Base-by-base conservation (phyloP, 768 basidiomycete species). In the Clathrus columnatus region DNA sequence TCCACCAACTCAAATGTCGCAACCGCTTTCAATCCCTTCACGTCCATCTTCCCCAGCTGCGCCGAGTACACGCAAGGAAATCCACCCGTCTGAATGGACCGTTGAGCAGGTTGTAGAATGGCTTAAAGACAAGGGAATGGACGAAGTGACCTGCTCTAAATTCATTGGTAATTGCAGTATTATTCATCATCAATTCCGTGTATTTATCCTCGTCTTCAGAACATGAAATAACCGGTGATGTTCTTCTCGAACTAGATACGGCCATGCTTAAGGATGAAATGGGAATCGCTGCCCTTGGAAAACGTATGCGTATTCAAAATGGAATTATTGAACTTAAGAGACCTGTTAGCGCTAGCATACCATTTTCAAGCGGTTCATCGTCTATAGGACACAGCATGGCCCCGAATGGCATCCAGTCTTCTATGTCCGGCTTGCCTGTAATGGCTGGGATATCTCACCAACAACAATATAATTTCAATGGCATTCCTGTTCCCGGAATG, bases 141-240 rank as follows among this genome's bases (percentile, higher is more conserved):
- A 92, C 60, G 75, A 84, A 48, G 77, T 80, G 46, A 84, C 93
- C 3, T 85, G 86, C 61, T 79, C 82, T 54, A 94, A 89, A 66
- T 97, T 99, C 65, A 82, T 77, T 42, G 92, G 91, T 91, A 61
- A 58, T 81, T 73, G 24, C 23, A n/a, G 23, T 29, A 29, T 56
- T n/a, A 27, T 27, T 18, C 7, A 30, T 53, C 1, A 44, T 21
- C 48, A 11, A n/a, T 51, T 45, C 26, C 26, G n/a, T 4, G 61
- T 29, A 26, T 7, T 30, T 55, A 52, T 47, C 57, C 41, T 48
- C 59, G 26, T 32, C 24, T 58, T 42, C 66, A 93, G 95, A 98
- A 71, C 93, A 99, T 82, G 96, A 99, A 72, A 98, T 99, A 52
- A 90, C 93, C 0, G 96, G 96, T 18, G 96, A 99, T 62, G 90